Evolutionary conservation across 225 moss, liverwort and hornwort species (phyloP), one percentile per base, ranked within the genome.

Genomic region (Rhytidiadelphus loreus): DNA sequence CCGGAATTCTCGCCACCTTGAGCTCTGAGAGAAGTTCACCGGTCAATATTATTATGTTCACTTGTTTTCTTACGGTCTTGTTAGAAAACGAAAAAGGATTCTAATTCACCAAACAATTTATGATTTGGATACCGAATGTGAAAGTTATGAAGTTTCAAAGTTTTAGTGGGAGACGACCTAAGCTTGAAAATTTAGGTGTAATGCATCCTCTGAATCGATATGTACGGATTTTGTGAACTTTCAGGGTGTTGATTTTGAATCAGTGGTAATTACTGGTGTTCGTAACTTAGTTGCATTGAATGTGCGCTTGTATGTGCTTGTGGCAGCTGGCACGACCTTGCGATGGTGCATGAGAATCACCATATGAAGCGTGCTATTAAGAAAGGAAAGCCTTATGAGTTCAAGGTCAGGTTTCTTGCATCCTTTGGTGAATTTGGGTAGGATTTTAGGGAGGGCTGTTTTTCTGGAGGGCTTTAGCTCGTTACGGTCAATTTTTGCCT

Each of bases 271-370:
- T 22, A 7, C 28, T 30, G 30, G 21, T 62, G 50, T 21, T 58
- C 18, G 11, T 75, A 50, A 62, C 19, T 58, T 78, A 7, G 17
- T 57, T 79, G 29, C 58, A 37, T 86, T 30, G 37, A 74, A 59
- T 44, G 41, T 75, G 69, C 64, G 65, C 46, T 41, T 75, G 69
- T 55, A 80, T 55, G 32, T 89, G 80, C 5, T 68, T 86, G 43
- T 90, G 64, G 61, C 95, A 98, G 97, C 89, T 98, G 98, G 98
- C 98, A 98, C 77, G 98, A 98, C 91, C 95, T 90, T 73, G 96
- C 98, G 52, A 97, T 98, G 98, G 96, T 97, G 48, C 95, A 94
- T 68, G 98, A 98, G 92, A 97, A 98, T 90, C 96, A 98, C 81
- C 94, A 94, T 30, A 92, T 93, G 93, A 97, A 93, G 95, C 94